Percentiles rank a stretch among this genome's conserved stretches.
phyloP scores from a whole-genome alignment of 768 basidiomycete species.

The Flagelloscypha sp. region DNA sequence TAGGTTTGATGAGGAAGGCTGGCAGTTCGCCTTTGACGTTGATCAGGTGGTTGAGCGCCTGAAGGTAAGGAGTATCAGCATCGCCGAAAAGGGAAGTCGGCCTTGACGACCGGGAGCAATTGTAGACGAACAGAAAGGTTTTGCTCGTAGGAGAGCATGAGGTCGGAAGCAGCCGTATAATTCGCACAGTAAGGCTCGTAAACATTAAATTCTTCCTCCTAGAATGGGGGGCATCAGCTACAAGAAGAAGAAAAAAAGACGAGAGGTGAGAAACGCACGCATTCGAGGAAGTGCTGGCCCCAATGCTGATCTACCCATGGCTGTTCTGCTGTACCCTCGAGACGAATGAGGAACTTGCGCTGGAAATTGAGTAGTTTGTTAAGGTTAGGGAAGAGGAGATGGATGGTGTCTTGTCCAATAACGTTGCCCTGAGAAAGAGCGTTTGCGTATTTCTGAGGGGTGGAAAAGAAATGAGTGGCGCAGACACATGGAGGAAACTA shows the following conservation, averaged over 20 bases:
- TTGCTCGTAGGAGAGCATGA: slow-evolving; percentile 81
- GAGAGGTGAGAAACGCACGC: slow-evolving; percentile 43
- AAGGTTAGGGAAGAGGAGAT: slow-evolving; percentile 90
- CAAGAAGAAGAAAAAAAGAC: slow-evolving; percentile 24
- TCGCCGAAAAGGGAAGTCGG: slow-evolving; percentile 10
- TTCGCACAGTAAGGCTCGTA: slow-evolving; percentile 98
- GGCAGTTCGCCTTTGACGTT: slow-evolving; percentile 88
- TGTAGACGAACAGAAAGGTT: slow-evolving; percentile 64
- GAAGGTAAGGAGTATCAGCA: slow-evolving; percentile 32
- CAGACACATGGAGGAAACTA: slow-evolving; percentile 3
- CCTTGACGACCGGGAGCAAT: slow-evolving; percentile 10
- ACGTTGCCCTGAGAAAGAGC: slow-evolving; percentile 74
- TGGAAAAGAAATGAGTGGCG: slow-evolving; percentile 13
- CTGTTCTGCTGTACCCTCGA: slow-evolving; percentile 79
- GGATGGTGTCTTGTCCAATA: slow-evolving; percentile 92
- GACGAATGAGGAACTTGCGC: slow-evolving; percentile 82
- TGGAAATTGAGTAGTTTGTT: slow-evolving; percentile 96
- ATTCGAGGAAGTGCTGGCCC: slow-evolving; percentile 78
- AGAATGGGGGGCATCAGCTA: slow-evolving; percentile 36
- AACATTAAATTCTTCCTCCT: slow-evolving; percentile 94
- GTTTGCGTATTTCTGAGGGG: slow-evolving; percentile 74
- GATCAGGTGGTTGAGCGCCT: slow-evolving; percentile 79
- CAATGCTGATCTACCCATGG: slow-evolving; percentile 82
- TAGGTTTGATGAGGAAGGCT: slow-evolving; percentile 96
- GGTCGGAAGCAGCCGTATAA: slow-evolving; percentile 78